Evolutionary conservation across 2,329 filamentous ascomycete genomes (phyloP).

Genomic region (Coniochaeta prunicola): DNA sequence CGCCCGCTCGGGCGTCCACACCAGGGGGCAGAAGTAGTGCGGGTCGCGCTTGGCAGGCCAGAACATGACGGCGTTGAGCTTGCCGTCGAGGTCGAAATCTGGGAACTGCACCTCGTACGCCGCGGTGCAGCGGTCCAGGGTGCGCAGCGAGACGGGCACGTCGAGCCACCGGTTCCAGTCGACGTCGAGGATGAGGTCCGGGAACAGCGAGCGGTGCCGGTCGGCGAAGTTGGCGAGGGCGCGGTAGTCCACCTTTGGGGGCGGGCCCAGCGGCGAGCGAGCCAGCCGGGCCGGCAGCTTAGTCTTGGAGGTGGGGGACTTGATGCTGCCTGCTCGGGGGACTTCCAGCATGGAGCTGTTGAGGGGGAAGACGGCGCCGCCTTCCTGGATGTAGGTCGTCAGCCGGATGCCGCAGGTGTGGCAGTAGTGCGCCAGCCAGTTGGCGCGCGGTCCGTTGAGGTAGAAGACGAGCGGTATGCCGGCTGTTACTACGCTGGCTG

Average conservation of each 20-base stretch:
- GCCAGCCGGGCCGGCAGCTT: not conserved
- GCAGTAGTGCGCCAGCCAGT: constrained; percentile 1
- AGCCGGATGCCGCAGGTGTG: not conserved
- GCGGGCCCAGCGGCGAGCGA: not conserved
- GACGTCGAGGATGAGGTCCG: not conserved
- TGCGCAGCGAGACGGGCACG: not conserved
- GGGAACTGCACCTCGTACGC: not conserved
- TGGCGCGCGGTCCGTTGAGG: not conserved
- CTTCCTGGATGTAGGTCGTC: not conserved
- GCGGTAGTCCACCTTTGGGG: not conserved
- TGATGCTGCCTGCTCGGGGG: not conserved
- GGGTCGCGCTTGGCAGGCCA: not conserved
- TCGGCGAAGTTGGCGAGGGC: not conserved
- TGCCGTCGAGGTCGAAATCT: not conserved
- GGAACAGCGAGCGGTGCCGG: not conserved
- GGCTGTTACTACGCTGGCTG: not conserved
- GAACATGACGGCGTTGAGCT: not conserved
- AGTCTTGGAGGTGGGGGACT: not conserved
- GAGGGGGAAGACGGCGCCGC: not conserved
- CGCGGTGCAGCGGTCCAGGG: not conserved
- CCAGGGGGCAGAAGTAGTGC: not conserved
- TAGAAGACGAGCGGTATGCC: not conserved
- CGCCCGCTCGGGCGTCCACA: not conserved
- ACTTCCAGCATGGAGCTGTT: not conserved
- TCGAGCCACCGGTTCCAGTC: not conserved